phyloP scores from a whole-genome alignment of 345 rosid genomes.

The Toxicodendron radicans region DNA sequence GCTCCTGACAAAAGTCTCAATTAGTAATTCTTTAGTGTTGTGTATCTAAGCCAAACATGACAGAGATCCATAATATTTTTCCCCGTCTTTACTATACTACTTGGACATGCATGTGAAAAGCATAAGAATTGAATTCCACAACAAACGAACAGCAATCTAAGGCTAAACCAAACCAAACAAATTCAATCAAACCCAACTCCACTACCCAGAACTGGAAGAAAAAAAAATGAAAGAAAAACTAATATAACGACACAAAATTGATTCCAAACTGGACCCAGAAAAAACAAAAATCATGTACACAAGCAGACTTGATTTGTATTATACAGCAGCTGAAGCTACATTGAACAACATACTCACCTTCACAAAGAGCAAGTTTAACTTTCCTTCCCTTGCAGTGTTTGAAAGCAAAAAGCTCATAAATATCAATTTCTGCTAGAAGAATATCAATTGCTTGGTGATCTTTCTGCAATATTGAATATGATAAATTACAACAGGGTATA shows the following conservation, averaged over 20 bases:
- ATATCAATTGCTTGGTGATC: slow-evolving; percentile 99
- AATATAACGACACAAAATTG: not conserved
- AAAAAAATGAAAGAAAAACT: not conserved
- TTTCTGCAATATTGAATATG: slow-evolving; percentile 49
- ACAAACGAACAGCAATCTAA: no score
- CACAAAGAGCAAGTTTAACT: slow-evolving; percentile 93
- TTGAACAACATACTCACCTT: slow-evolving; percentile 49
- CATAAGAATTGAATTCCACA: not conserved
- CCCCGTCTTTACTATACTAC: no score
- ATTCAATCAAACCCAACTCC: not conserved
- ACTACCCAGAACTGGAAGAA: not conserved
- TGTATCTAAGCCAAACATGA: no score
- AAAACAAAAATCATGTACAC: not conserved
- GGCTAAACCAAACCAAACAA: no score
- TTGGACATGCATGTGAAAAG: not conserved
- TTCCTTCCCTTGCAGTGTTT: slow-evolving; percentile 98
- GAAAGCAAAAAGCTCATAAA: slow-evolving; percentile 97
- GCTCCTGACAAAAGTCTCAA: no score
- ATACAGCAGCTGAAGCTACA: not conserved
- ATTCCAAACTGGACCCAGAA: not conserved
- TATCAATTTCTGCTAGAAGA: slow-evolving; percentile 95
- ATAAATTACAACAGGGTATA: slow-evolving; percentile 17
- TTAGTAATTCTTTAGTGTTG: no score
- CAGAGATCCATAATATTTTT: no score
- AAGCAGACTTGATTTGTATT: not conserved